A percentile compares a stretch with the other conserved stretches of the same genome.
phyloP scores from a whole-genome alignment of 805 yeast species.

The Metschnikowia sp. region DNA sequence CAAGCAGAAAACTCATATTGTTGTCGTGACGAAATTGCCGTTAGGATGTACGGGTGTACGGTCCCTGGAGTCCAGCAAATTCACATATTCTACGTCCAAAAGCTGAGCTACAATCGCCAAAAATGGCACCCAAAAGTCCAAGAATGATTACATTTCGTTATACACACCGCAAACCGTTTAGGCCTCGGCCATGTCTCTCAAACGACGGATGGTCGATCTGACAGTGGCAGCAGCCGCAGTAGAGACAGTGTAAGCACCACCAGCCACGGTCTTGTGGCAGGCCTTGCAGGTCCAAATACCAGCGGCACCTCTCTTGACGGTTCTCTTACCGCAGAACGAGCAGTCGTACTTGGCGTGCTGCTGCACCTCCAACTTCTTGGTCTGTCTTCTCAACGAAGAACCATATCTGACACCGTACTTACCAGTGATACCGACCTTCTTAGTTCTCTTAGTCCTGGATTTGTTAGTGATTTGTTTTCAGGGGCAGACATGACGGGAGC shows the following conservation, averaged over 20 bases:
- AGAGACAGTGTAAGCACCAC: constrained; percentile 99
- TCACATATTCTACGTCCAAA: too few species aligned
- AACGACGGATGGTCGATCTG: constrained; percentile 99
- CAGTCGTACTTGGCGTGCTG: constrained; percentile 99
- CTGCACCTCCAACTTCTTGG: constrained; percentile 98
- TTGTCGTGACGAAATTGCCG: too few species aligned
- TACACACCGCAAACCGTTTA: constrained; percentile 42
- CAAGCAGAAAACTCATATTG: too few species aligned
- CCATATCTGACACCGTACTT: constrained; percentile 99
- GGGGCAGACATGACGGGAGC: too few species aligned
- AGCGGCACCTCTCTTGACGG: constrained; percentile 95
- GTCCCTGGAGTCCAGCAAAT: too few species aligned
- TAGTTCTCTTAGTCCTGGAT: constrained; percentile 97
- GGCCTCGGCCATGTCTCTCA: constrained; percentile 99
- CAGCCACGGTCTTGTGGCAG: constrained; percentile 96
- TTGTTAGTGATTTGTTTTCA: constrained; percentile 37
- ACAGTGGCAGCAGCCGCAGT: constrained; percentile 99
- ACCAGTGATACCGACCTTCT: constrained; percentile 99
- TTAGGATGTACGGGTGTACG: too few species aligned
- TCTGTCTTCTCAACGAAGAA: constrained; percentile 99
- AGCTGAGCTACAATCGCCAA: too few species aligned
- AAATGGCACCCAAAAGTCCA: background rate
- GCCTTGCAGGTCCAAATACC: constrained; percentile 99
- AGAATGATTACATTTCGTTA: constrained; percentile 12
- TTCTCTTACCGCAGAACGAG: constrained; percentile 99